Percentiles rank a stretch among this genome's conserved stretches.
phyloP scores from a whole-genome alignment of 1,284 basidiomycete genomes.

The Somion occarium region DNA sequence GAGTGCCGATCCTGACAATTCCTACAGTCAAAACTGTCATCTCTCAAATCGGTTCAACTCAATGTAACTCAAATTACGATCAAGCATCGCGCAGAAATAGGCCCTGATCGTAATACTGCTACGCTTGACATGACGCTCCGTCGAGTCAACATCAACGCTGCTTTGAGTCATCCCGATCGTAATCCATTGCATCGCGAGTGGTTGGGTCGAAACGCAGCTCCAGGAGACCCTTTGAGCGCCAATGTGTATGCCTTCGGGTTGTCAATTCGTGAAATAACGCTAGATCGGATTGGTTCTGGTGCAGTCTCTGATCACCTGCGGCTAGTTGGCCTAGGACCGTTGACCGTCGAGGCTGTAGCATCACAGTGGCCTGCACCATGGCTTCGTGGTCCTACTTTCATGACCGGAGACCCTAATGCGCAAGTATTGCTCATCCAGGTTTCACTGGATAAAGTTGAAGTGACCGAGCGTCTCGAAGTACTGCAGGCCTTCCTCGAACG shows the following conservation, averaged over 20 bases:
- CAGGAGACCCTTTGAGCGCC: constrained; percentile 33
- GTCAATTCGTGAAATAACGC: constrained; percentile 31
- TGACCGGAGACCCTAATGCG: constrained; percentile 55
- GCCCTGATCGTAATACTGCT: constrained; percentile 12
- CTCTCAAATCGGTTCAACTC: constrained; percentile 25
- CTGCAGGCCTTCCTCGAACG: constrained; percentile 37
- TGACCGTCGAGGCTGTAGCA: constrained; percentile 40
- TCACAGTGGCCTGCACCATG: constrained; percentile 59
- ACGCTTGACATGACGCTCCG: constrained; percentile 40
- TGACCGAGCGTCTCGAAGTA: constrained; percentile 49
- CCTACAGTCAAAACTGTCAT: constrained; percentile 17
- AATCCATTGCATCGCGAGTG: constrained; percentile 45
- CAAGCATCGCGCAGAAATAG: constrained; percentile 15
- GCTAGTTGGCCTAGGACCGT: constrained; percentile 39
- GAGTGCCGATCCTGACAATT: neutral
- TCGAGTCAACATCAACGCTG: constrained; percentile 33
- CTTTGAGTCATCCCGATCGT: constrained; percentile 41
- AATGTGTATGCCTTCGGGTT: constrained; percentile 45
- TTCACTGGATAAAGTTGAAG: constrained; percentile 40
- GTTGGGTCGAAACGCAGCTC: constrained; percentile 40
- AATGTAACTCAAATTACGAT: constrained; percentile 20
- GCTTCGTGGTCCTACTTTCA: constrained; percentile 43
- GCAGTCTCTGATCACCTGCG: constrained; percentile 29
- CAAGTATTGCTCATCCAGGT: constrained; percentile 50
- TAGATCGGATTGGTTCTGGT: constrained; percentile 28